Base-by-base conservation (phyloP, 192 early-diverging fungal species). In the Allomyces arbusculus region DNA sequence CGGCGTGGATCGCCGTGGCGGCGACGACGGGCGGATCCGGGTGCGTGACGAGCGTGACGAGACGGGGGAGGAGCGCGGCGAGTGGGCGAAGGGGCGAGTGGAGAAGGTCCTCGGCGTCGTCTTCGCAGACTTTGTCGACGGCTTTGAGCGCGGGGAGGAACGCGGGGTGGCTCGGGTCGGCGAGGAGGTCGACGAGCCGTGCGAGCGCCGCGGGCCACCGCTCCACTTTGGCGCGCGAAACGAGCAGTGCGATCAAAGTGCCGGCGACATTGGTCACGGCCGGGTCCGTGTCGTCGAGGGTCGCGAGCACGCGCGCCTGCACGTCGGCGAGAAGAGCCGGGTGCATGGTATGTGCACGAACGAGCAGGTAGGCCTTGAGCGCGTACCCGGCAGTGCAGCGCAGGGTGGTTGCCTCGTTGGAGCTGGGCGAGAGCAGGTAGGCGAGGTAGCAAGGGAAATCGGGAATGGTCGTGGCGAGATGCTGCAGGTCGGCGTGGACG, bases 61-160 rank as follows among this genome's bases (percentile, higher is more conserved):
- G 89, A 74, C 88, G 88, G 68, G 89, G 89, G 45, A 95, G 84
- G 84, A 96, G 90, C 69, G 85, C 83, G 65, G 87, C 84, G 26
- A 92, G 81, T 10, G 86, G 85, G 44, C 82, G 78, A 16, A 84
- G 76, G 67, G 88, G 78, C 22, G 82, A 80, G 61, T 82, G 76
- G 63, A 93, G 87, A 33, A 99, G 80, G 40, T 89, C 85, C n/a
- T 77, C 79, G 65, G 86, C 77, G 55, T 84, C 90, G 70, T 97
- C 96, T 73, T 99, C 95, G 76, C 96, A 99, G 68, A 99, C 89
- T 77, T 94, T 93, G 75, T 84, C 80, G 69, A 99, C 72, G 12
- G 91, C 89, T 64, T 86, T 83, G 16, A 58, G 50, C 50, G 50
- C 50, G 50, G 50, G 50, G 16, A 58, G 16, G 20, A 58, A 58